Evolutionary conservation across 768 basidiomycete species (phyloP), one percentile per base, ranked within the genome.

Genomic region (Kwoniella sp.): DNA sequence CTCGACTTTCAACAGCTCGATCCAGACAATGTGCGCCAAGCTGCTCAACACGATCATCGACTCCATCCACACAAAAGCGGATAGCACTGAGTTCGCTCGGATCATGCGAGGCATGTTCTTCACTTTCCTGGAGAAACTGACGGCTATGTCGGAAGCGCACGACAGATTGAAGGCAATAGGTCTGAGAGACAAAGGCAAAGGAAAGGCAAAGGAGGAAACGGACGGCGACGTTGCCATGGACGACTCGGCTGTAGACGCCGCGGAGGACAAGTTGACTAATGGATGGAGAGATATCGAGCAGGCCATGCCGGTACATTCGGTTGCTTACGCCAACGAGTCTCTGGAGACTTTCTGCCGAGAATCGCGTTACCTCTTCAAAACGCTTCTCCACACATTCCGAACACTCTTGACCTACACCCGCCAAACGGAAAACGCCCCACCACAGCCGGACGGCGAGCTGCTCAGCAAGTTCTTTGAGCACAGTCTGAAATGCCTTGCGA

Each of bases 11-110:
- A 85, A 87, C 9, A 88, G 86, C 71, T 88, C 86, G 61, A 86
- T 94, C 34, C 93, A 97, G 75, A 91, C 91, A 13, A 85, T 97
- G 77, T 92, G 91, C 69, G 89, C 90, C 58, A 98, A 97, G 81
- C 88, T 96, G 82, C 88, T 97, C 79, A 90, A 93, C 74, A 90
- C 90, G 67, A 85, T 96, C 54, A 86, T 91, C 48, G 96, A 98
- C 61, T 86, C 87, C 52, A 88, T 97, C 48, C 82, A 89, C 25
- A 82, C 85, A 30, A 93, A 95, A 79, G 90, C 89, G 54, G 87
- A 88, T 0, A 83, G 86, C 25, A 84, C 86, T 60, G 88, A 87
- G 53, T 88, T 91, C 11, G 85, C 86, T 2, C 84, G 85, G 59
- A 83, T 93, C n/a, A 83, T 98, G 7, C 82, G 83, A 26, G 85